Conservation (phyloP, 1,284 basidiomycete species). For the Fistulina hepatica region DNA sequence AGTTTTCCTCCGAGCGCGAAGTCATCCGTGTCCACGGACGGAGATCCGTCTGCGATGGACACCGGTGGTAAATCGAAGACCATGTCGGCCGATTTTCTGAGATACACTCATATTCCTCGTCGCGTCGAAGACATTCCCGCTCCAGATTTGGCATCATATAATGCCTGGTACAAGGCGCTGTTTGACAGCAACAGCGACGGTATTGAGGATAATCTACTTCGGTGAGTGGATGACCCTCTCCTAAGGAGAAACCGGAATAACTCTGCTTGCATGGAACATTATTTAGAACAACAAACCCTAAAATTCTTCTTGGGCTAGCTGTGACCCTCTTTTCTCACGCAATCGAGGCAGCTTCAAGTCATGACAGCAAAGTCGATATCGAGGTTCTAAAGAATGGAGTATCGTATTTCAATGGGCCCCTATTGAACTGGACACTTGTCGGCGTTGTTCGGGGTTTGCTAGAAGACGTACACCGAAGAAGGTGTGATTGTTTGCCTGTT, state of each 20-base stretch:
- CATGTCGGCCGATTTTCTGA: slow-evolving; percentile 41
- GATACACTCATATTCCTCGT: slow-evolving; percentile 34
- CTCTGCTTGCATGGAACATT: not conserved
- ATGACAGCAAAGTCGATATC: slow-evolving; percentile 36
- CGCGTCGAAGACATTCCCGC: slow-evolving; percentile 31
- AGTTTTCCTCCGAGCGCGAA: too few species aligned
- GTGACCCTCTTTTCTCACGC: slow-evolving; percentile 56
- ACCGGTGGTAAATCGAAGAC: too few species aligned
- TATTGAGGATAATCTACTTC: slow-evolving; percentile 68
- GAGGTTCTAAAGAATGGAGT: slow-evolving; percentile 62
- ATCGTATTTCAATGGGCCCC: slow-evolving; percentile 60
- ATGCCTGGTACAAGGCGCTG: slow-evolving; percentile 61
- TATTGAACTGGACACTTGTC: slow-evolving; percentile 70
- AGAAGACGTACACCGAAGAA: slow-evolving; percentile 45
- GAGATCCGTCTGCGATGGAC: too few species aligned
- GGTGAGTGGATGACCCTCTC: slow-evolving; percentile 32
- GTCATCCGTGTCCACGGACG: too few species aligned
- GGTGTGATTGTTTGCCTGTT: slow-evolving; percentile 36
- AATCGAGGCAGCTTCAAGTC: slow-evolving; percentile 30
- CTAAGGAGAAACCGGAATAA: slow-evolving; percentile 1
- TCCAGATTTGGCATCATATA: slow-evolving; percentile 42
- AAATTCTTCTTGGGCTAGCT: slow-evolving; percentile 51
- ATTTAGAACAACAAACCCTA: slow-evolving; percentile 56
- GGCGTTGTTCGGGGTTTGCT: slow-evolving; percentile 57
- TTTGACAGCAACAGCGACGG: slow-evolving; percentile 70